Percentiles rank a stretch among this genome's conserved stretches.
phyloP scores from a whole-genome alignment of 257 asterid species.

The Anisodus tanguticus region DNA sequence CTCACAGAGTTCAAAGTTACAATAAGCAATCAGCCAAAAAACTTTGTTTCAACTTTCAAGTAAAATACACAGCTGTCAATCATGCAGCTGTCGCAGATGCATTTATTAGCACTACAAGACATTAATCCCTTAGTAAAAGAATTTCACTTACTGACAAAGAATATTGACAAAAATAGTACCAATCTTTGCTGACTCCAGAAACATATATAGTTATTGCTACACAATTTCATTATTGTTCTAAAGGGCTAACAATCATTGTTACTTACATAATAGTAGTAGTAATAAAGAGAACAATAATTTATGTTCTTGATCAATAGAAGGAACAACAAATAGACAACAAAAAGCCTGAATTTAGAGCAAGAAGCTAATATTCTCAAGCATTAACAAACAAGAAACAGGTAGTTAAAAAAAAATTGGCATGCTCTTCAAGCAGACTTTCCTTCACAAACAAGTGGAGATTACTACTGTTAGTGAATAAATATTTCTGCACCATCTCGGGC shows the following conservation, averaged over 20 bases:
- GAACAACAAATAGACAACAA: constrained; percentile 42
- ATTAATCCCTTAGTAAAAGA: neutral
- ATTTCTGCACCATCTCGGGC: neutral
- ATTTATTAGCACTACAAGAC: neutral
- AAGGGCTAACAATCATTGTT: neutral
- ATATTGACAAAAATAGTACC: constrained; percentile 3
- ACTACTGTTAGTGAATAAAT: neutral
- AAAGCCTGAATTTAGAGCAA: constrained; percentile 35
- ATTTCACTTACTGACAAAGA: neutral
- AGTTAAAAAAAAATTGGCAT: neutral
- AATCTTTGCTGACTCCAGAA: neutral
- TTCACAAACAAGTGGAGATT: constrained; percentile 29
- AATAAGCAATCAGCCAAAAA: neutral
- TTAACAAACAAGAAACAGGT: constrained; percentile 39
- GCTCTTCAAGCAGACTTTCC: constrained; percentile 41
- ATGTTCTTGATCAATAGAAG: constrained; percentile 29
- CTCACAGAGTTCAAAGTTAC: neutral
- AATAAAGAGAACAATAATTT: constrained; percentile 37
- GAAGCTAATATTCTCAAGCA: neutral
- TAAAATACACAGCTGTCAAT: neutral
- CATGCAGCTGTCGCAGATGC: constrained; percentile 13
- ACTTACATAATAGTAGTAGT: neutral
- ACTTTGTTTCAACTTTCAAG: neutral
- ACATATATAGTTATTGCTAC: neutral
- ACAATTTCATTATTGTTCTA: neutral